Evolutionary conservation across 208 protist genomes (phyloP).

Genomic region (Acanthamoeba royreba): DNA sequence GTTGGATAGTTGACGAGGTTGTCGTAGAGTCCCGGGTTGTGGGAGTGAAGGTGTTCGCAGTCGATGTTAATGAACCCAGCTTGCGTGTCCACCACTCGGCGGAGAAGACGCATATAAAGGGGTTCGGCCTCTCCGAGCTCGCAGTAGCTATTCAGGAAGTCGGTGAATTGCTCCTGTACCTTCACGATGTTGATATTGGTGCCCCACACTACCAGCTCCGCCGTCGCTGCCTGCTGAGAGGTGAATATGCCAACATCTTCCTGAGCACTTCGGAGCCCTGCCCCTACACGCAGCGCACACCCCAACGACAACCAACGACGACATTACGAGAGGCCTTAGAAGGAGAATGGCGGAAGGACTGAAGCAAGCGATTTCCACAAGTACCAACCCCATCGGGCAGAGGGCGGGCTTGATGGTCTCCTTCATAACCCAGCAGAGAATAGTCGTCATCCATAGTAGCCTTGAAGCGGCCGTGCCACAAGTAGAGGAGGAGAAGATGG

Average conservation of each 20-base stretch:
- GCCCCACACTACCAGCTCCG: constrained; percentile 73
- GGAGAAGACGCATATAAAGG: constrained; percentile 2
- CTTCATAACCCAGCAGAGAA: neutral
- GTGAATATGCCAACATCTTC: too few species aligned
- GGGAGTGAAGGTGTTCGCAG: constrained; percentile 56
- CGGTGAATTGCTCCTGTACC: constrained; percentile 50
- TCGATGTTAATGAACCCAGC: constrained; percentile 68
- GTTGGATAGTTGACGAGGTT: constrained; percentile 74
- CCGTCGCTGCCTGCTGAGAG: too few species aligned
- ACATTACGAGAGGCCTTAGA: too few species aligned
- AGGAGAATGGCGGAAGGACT: neutral
- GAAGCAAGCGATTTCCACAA: neutral
- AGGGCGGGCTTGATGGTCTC: neutral
- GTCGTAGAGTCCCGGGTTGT: constrained; percentile 66
- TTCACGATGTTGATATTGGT: constrained; percentile 73
- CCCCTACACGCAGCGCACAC: too few species aligned
- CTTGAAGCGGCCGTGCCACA: too few species aligned
- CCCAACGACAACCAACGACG: too few species aligned
- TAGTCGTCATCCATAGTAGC: neutral
- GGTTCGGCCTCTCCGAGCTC: neutral
- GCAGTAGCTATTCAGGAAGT: constrained; percentile 70
- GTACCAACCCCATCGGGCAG: neutral
- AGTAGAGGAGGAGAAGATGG: too few species aligned
- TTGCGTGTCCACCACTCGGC: neutral
- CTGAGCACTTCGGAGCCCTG: too few species aligned